Conservation (phyloP, 108 stramenopile species). For the Mayamaea pseudoterrestris region DNA sequence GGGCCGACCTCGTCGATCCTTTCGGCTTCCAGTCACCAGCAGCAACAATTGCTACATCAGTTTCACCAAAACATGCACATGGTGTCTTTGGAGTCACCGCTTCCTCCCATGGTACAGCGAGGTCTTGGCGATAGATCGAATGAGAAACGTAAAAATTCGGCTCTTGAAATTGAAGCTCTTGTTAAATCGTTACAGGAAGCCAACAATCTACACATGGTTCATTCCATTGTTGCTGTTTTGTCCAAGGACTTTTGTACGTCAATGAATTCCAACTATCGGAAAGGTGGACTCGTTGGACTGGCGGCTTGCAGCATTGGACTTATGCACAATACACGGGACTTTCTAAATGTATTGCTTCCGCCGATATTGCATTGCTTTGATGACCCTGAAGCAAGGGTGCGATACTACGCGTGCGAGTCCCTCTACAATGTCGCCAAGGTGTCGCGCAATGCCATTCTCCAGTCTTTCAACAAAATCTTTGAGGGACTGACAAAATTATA, state of each 20-base stretch:
- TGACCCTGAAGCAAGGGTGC: conserved; percentile 91
- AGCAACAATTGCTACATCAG: not conserved
- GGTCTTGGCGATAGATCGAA: conserved; percentile 94
- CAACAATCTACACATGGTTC: conserved; percentile 35
- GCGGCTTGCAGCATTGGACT: conserved; percentile 95
- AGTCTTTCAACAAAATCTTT: conserved; percentile 90
- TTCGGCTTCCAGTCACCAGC: not conserved
- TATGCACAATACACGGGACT: conserved; percentile 48
- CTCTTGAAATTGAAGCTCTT: conserved; percentile 91
- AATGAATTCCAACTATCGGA: conserved; percentile 95
- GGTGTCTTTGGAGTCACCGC: conserved; percentile 51
- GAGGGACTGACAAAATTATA: conserved; percentile 93
- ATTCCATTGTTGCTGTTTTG: conserved; percentile 73
- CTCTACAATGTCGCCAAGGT: conserved; percentile 99
- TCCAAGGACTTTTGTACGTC: conserved; percentile 94
- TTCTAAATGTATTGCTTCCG: conserved; percentile 78
- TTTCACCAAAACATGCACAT: conserved; percentile 5
- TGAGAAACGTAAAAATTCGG: conserved; percentile 97
- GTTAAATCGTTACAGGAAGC: conserved; percentile 77
- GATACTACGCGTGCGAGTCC: conserved; percentile 97
- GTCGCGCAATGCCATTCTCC: conserved; percentile 69
- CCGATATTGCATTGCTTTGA: conserved; percentile 97
- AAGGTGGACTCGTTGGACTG: conserved; percentile 95
- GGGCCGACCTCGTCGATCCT: too few relatives aligned
- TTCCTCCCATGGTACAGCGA: conserved; percentile 75